Conservation (phyloP, 257 asterid species). For the Cinchona pubescens region DNA sequence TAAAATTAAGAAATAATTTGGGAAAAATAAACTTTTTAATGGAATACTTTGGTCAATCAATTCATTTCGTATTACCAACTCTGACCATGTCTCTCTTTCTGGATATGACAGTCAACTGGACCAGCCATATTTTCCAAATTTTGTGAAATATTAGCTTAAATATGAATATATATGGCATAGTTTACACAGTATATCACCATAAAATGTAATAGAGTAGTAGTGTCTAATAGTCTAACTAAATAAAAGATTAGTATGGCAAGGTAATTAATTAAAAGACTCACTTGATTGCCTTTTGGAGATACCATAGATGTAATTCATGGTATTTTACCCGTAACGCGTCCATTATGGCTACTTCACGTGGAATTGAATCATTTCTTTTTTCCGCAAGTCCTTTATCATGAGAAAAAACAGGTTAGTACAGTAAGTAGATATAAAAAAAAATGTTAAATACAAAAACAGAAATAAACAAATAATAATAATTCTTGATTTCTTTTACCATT, state of each 20-base stretch:
- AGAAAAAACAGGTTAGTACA: background rate
- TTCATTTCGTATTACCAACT: background rate
- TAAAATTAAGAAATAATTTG: too few relatives aligned
- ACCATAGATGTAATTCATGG: conserved; percentile 27
- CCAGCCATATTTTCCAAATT: too few relatives aligned
- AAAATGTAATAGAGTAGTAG: too few relatives aligned
- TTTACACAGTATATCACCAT: background rate
- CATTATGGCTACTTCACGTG: conserved; percentile 23
- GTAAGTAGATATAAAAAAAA: too few relatives aligned
- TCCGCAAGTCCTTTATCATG: conserved; percentile 27
- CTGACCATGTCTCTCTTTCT: background rate
- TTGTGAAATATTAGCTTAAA: background rate
- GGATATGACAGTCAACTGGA: background rate
- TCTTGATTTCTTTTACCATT: conserved; percentile 16
- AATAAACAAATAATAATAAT: background rate
- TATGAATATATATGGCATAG: too few relatives aligned
- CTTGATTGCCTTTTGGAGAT: conserved; percentile 26
- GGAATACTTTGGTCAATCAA: too few relatives aligned
- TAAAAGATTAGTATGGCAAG: too few relatives aligned
- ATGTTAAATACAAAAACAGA: too few relatives aligned
- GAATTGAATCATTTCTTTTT: conserved; percentile 16
- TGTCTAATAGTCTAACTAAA: too few relatives aligned
- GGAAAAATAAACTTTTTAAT: too few relatives aligned
- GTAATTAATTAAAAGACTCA: conserved; percentile 10
- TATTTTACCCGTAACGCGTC: conserved; percentile 23